Base-by-base conservation (phyloP, 805 yeast genomes). In the Cyberlindnera lachancei region DNA sequence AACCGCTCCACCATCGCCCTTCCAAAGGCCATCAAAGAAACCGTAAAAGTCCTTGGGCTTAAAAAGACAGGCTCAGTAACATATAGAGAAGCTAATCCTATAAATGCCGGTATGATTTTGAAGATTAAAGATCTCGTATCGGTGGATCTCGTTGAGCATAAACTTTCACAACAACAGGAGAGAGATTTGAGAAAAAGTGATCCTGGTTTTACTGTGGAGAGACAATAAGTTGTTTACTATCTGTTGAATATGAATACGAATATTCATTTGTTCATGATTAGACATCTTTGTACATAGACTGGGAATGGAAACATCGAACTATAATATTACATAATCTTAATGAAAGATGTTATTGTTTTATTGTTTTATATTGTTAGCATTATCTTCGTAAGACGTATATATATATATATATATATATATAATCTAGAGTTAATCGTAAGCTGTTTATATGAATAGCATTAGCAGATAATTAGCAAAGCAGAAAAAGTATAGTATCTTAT, bases 1-100 rank as follows among this genome's bases (percentile, higher is more conserved):
- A 61, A 69, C 32, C 73, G 94, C 53, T 87, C 96, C 3, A 68
- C 86, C 6, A 87, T 90, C 40, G 96, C 95, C 1, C 66, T 86
- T 48, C 94, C 96, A 10, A 71, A 75, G 35, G 59, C 65, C 26
- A 70, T 71, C 36, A 73, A 79, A 42, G 70, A 71, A 37, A 77
- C 87, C 7, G 73, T 85, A 18, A 61, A 68, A 36, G 69, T 81
- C 7, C 64, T 90, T 38, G 97, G 97, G 0, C 71, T 90, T 33
- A 71, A 67, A 33, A 75, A 68, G 47, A 75, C 92, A 46, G 84
- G 88, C 33, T 77, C 78, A 24, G 71, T 79, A 2, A 78, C 75
- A 3, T 88, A 80, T 58, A 88, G 77, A 48, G 59, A 62, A 29
- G 85, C 83, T 4, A 68, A 80, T 10, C 87, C 94, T 12, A 73